Evolutionary conservation across 2,329 filamentous ascomycete species (phyloP).

Genomic region (Neofusicoccum umdonicola): DNA sequence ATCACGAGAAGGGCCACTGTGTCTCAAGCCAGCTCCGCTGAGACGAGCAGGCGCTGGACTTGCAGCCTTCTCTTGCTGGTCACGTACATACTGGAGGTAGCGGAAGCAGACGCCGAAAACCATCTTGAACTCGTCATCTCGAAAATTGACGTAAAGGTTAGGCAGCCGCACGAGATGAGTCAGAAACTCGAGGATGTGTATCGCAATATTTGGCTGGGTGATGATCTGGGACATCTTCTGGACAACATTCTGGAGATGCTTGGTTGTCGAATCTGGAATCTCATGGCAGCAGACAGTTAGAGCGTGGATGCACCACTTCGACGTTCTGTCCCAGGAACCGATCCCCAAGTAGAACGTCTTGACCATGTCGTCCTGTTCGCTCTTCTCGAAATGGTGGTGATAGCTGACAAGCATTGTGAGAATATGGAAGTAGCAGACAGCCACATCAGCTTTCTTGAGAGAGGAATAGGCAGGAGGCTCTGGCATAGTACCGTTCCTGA

Average conservation of each 20-base stretch:
- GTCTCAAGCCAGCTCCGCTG: constrained; percentile 37
- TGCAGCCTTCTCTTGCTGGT: constrained; percentile 47
- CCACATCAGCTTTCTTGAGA: constrained; percentile 82
- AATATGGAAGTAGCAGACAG: constrained; percentile 82
- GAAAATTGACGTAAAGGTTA: constrained; percentile 81
- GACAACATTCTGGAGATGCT: constrained; percentile 79
- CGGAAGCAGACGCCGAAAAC: constrained; percentile 95
- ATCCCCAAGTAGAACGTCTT: constrained; percentile 84
- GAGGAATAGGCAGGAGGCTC: constrained; percentile 79
- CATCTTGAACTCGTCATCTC: constrained; percentile 86
- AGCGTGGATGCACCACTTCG: constrained; percentile 91
- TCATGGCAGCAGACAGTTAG: constrained; percentile 94
- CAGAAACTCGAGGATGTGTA: constrained; percentile 96
- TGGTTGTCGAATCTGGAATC: constrained; percentile 81
- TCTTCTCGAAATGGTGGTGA: constrained; percentile 77
- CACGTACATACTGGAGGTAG: constrained; percentile 84
- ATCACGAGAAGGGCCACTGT: constrained; percentile 46
- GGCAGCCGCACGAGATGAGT: constrained; percentile 81
- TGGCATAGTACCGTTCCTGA: constrained; percentile 72
- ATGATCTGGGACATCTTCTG: constrained; percentile 96
- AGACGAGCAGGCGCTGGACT: constrained; percentile 33
- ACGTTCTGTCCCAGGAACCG: constrained; percentile 77
- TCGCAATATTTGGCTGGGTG: constrained; percentile 84
- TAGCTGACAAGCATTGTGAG: constrained; percentile 89
- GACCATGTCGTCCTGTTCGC: constrained; percentile 86